Evolutionary conservation across 2,329 filamentous ascomycete genomes (phyloP), one percentile per base, ranked within the genome.

Genomic region (Ophiostoma populinum): DNA sequence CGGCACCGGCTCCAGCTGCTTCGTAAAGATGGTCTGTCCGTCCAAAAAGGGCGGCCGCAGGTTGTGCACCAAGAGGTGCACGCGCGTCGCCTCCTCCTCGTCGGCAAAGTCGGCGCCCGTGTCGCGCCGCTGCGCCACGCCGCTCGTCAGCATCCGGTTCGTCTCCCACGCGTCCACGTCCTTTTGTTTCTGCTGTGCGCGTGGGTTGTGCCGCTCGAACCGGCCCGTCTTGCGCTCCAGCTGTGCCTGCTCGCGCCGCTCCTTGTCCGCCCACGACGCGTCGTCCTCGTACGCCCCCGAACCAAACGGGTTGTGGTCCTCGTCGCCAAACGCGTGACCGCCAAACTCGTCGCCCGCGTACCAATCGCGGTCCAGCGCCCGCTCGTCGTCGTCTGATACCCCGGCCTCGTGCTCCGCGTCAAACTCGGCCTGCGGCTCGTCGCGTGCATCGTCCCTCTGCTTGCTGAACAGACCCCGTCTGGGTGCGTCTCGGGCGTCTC

Each of bases 91-190:
- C 50, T 98, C 90, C 32, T 94, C 80, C 43, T 98, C 90, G 43
- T 92, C 78, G 34, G 78, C 77, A 48, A 94, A 92, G 50, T 90
- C 83, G 32, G 71, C 67, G 17, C 76, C 75, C 51, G 83, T 72
- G 47, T 90, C 81, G 45, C 83, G 65, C 49, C 87, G 66, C 55
- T 98, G 92, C 13, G 90, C 90, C 13, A 98, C 86, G 38, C 87
- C 87, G 15, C 86, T 94, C 1, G 86, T 90, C 41, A 98, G 66
- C 90, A 98, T 95, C 40, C 90, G 80, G 53, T 98, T 98, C 12
- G 87, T 90, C 56, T 98, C 92, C 90, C 90, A 98, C 0, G 86
- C 87, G 56, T 98, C 90, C 28, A 90, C 85, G 51, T 98, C 90
- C 51, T 80, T 85, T 53, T 93, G 82, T 47, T 86, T 81, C 55